Conservation (phyloP, 495 filamentous ascomycete genomes). For the Friedmanniomyces endolithicus region DNA sequence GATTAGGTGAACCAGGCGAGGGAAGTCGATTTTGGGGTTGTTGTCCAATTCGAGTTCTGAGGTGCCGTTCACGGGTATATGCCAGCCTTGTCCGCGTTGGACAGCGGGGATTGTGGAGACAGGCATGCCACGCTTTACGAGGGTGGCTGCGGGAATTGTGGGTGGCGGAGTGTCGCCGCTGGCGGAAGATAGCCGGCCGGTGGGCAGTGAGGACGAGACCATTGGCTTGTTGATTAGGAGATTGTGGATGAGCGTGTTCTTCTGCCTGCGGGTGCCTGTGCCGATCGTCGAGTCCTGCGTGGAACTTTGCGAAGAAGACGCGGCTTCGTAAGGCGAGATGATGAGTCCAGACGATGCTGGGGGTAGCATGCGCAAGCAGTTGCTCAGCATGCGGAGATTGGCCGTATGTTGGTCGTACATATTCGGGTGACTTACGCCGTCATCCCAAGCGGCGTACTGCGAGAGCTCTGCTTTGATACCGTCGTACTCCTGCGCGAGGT, state of each 20-base stretch:
- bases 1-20: slow-evolving; percentile 72
- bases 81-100: slow-evolving; percentile 54
- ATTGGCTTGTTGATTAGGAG: slow-evolving; percentile 89
- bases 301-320: slow-evolving; percentile 42
- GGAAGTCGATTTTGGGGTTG: slow-evolving; percentile 69
- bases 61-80: slow-evolving; percentile 42
- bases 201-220: slow-evolving; percentile 78
- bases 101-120: slow-evolving; percentile 58
- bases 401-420: slow-evolving; percentile 30
- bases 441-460: slow-evolving; percentile 1
- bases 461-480: slow-evolving; percentile 51
- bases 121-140: slow-evolving; percentile 83
- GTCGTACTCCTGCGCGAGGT: slow-evolving; percentile 80
- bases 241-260: slow-evolving; percentile 92
- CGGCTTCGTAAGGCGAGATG: slow-evolving; percentile 72
- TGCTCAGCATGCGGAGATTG: slow-evolving; percentile 59
- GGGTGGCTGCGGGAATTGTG: slow-evolving; percentile 49
- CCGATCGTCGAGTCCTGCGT: slow-evolving; percentile 38
- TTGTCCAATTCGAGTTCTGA: slow-evolving; percentile 44
- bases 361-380: slow-evolving; percentile 64
- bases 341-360: slow-evolving; percentile 74
- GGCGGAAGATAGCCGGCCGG: slow-evolving; percentile 40
- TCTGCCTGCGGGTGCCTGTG: slow-evolving; percentile 60
- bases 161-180: slow-evolving; percentile 3
- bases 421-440: neutral